Percentiles rank a stretch among this genome's conserved stretches.
Evolutionary conservation across 768 basidiomycete species (phyloP).

Genomic region (Flagelloscypha sp.): DNA sequence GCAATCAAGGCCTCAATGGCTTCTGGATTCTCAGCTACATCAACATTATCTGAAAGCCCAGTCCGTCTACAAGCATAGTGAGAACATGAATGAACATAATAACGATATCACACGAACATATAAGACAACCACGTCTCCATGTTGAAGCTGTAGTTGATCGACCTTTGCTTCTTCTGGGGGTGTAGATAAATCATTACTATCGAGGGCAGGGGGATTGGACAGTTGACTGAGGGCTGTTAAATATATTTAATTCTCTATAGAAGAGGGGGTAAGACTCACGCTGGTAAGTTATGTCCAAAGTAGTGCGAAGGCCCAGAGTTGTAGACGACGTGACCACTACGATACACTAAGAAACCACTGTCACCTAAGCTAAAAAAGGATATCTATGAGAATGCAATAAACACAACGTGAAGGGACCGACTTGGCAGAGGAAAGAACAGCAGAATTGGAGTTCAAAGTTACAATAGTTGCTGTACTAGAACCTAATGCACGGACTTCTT

Average conservation of each 20-base stretch:
- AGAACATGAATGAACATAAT: constrained; percentile 16
- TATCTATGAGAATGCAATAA: constrained; percentile 3
- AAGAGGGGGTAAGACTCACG: constrained; percentile 22
- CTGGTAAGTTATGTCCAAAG: constrained; percentile 43
- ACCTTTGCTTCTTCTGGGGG: constrained; percentile 39
- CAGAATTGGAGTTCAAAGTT: constrained; percentile 67
- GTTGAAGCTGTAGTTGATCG: constrained; percentile 34
- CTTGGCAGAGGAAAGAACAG: constrained; percentile 72
- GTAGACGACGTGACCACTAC: constrained; percentile 57
- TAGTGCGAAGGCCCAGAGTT: constrained; percentile 43
- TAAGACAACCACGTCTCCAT: constrained; percentile 24
- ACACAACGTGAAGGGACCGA: constrained; percentile 24
- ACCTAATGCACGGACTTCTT: constrained; percentile 35
- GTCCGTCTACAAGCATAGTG: constrained; percentile 32
- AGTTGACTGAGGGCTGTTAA: constrained; percentile 31
- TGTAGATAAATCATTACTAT: constrained; percentile 32
- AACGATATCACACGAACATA: constrained; percentile 31
- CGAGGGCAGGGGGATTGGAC: constrained; percentile 42
- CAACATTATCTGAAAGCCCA: constrained; percentile 50
- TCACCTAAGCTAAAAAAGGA: constrained; percentile 54
- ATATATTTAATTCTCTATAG: constrained; percentile 1
- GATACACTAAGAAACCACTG: constrained; percentile 67
- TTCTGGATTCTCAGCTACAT: constrained; percentile 10
- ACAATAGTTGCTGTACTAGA: constrained; percentile 80
- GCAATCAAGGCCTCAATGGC: too few relatives aligned